These are phyloP conservation scores for Ceratobasidium sp. DNA, from an alignment of 1,284 basidiomycete genomes.

Conservation along the genomic window DNA sequence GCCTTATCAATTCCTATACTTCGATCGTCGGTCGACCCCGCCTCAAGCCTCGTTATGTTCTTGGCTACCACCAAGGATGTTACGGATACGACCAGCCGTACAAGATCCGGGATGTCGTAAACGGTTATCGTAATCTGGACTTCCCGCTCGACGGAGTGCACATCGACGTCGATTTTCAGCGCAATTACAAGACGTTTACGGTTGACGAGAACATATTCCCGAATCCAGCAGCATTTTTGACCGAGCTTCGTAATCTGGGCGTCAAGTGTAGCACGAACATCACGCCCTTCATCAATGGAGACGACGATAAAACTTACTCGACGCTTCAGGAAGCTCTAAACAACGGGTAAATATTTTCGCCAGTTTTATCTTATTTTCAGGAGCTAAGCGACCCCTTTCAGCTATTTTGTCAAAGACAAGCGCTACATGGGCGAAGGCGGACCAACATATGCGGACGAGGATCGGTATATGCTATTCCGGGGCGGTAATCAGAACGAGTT, in stretches of 20 bases:
- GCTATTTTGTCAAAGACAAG: slow-evolving; percentile 35
- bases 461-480: slow-evolving; percentile 34
- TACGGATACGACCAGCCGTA: slow-evolving; percentile 39
- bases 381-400: too few species aligned
- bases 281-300: slow-evolving; percentile 43
- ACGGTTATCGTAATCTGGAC: slow-evolving; percentile 4
- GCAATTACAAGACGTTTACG: slow-evolving; percentile 43
- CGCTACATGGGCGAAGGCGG: slow-evolving; percentile 5
- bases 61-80: slow-evolving; percentile 45
- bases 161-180: slow-evolving; percentile 44
- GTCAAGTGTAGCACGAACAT: slow-evolving; percentile 46
- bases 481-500: slow-evolving; percentile 9
- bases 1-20: slow-evolving; percentile 31
- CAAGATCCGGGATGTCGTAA: slow-evolving; percentile 26
- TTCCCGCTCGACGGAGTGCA: slow-evolving; percentile 43
- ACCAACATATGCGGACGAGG: background rate
- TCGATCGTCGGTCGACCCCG: slow-evolving; percentile 38
- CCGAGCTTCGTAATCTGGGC: slow-evolving; percentile 15
- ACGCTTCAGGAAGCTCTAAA: slow-evolving; percentile 26
- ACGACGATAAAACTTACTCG: slow-evolving; percentile 10
- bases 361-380: background rate
- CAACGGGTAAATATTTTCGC: background rate
- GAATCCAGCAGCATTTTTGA: slow-evolving; percentile 1
- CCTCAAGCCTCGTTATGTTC: slow-evolving; percentile 45
- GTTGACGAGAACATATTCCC: slow-evolving; percentile 22